Base-by-base conservation (phyloP, 1,284 basidiomycete genomes). In the Ustilago xerochloae region DNA sequence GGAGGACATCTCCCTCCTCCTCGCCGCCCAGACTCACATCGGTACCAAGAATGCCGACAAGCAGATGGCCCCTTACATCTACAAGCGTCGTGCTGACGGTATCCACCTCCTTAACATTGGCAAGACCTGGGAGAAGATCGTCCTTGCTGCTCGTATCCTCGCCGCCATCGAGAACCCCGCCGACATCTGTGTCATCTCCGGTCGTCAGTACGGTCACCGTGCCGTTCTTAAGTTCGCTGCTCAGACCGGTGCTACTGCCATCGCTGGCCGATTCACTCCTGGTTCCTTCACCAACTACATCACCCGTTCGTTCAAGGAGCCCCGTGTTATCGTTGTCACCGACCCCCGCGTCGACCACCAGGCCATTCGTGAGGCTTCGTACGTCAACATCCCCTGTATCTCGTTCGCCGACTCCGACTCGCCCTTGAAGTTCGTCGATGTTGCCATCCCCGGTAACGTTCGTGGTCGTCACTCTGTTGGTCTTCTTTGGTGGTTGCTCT, bases 341-440 rank as follows among this genome's bases (percentile, higher is more conserved):
- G 96, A 99, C 89, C 97, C 96, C 80, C 93, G 97, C 78, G 93
- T 97, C 75, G 96, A 99, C 88, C 95, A 98, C 89, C 97, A 99
- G 88, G 97, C 97, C 79, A 99, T 99, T 87, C 93, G 96, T 81
- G 96, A 99, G 88, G 95, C 97, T 58, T 95, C 95, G 64, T 99
- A 99, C 87, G 96, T 98, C 87, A 99, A 99, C 91, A 98, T 99
- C 86, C 96, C 96, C 83, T 96, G 99, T 85, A 97, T 99, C 84
- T 96, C 96, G 66, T 91, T 99, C 83, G 94, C 92, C 88, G 96
- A 99, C 88, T 97, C 96, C 78, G 97, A 99, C 87, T 94, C 96
- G 50, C 93, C 94, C 61, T 90, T 99, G 84, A 91, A 94, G 87
- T 97, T 94, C 86, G 94, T 99, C 86, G 96, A 99, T 86, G 91